Conservation (phyloP, 768 basidiomycete species). For the Pluteus cervinus region DNA sequence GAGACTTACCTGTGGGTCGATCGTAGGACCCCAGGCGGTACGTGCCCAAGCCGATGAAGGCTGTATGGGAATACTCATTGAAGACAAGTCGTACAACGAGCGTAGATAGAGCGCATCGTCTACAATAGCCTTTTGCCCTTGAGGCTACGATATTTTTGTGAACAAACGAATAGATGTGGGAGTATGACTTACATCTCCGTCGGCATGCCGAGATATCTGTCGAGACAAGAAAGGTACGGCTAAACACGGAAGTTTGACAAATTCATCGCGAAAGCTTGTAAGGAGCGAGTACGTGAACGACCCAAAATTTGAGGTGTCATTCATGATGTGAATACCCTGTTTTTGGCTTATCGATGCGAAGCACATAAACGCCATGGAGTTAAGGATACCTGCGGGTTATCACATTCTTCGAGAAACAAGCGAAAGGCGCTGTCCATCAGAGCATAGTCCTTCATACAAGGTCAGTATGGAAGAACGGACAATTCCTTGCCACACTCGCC, state of each 20-base stretch:
- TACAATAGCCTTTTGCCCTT: constrained; percentile 36
- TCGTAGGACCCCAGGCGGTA: constrained; percentile 18
- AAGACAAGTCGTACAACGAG: constrained; percentile 40
- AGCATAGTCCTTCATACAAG: constrained; percentile 45
- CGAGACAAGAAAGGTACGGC: constrained; percentile 52
- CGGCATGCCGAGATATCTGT: constrained; percentile 29
- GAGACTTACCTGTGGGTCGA: constrained; percentile 10
- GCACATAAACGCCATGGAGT: not conserved
- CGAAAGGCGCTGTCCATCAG: constrained; percentile 68
- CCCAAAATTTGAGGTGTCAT: constrained; percentile 59
- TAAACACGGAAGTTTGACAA: constrained; percentile 53
- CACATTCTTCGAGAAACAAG: constrained; percentile 67
- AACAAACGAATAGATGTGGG: constrained; percentile 5
- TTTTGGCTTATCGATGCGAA: not conserved
- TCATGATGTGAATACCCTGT: constrained; percentile 66
- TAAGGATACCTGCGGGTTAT: constrained; percentile 56
- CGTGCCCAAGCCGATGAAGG: constrained; percentile 37
- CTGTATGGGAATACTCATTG: constrained; percentile 46
- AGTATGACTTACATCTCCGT: constrained; percentile 39
- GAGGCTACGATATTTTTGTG: constrained; percentile 21
- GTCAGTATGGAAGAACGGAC: not conserved
- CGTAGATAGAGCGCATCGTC: constrained; percentile 61
- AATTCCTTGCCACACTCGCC: constrained; percentile 34
- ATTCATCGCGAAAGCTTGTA: constrained; percentile 60
- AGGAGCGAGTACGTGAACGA: constrained; percentile 58